phyloP scores from a whole-genome alignment of 345 rosid species.

The Lepidium sativum region DNA sequence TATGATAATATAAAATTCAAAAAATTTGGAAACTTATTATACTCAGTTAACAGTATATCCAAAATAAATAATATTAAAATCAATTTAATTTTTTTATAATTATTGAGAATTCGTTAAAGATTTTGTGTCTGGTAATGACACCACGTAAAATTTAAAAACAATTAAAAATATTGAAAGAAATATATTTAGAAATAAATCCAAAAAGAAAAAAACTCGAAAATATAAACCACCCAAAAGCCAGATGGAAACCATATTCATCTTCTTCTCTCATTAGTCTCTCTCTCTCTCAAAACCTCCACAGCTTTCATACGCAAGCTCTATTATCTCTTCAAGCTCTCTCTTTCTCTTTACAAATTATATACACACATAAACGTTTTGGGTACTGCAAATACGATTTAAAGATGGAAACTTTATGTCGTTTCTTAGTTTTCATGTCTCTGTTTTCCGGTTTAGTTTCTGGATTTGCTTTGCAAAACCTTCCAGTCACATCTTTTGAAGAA shows the following conservation, averaged over 20 bases:
- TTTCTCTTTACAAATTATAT: background rate
- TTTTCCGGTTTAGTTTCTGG: slow-evolving; percentile 49
- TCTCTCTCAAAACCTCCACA: slow-evolving; percentile 18
- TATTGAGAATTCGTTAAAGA: background rate
- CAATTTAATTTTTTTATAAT: background rate
- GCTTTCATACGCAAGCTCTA: slow-evolving; percentile 15
- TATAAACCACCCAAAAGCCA: slow-evolving; percentile 25
- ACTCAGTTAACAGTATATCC: background rate
- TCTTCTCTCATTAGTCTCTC: background rate
- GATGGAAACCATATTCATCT: slow-evolving; percentile 31
- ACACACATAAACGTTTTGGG: background rate
- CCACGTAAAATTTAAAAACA: background rate
- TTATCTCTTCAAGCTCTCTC: slow-evolving; percentile 19
- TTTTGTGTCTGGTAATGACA: background rate
- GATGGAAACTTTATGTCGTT: slow-evolving; percentile 31
- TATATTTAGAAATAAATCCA: background rate
- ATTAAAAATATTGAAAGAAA: background rate
- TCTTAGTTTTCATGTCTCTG: slow-evolving; percentile 29
- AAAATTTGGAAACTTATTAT: background rate
- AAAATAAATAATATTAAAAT: background rate
- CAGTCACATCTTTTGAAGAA: slow-evolving; percentile 73
- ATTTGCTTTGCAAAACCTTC: slow-evolving; percentile 33
- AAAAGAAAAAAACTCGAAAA: background rate
- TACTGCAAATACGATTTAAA: background rate
- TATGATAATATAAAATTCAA: background rate